Percentiles rank a stretch among this genome's conserved stretches.
phyloP scores from a whole-genome alignment of 371 early-diverging fungal genomes.

The Mitosporidium daphniae region DNA sequence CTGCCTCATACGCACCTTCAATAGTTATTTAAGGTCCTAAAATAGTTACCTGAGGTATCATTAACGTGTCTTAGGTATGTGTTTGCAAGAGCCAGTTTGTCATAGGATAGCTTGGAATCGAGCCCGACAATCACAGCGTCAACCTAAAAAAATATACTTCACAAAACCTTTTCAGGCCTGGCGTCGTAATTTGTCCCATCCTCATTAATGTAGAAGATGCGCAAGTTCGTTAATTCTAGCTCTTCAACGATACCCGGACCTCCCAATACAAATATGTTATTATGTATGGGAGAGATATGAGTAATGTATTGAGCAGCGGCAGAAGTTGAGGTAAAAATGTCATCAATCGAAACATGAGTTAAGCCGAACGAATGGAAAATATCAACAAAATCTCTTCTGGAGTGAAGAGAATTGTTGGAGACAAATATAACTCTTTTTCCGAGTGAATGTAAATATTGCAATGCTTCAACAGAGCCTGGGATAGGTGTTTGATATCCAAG shows the following conservation, averaged over 20 bases:
- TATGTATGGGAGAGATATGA: slow-evolving; percentile 31
- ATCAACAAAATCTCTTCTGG: slow-evolving; percentile 26
- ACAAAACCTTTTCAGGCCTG: too few relatives aligned
- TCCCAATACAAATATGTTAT: slow-evolving; percentile 57
- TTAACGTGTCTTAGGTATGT: slow-evolving; percentile 26
- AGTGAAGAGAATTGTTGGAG: slow-evolving; percentile 71
- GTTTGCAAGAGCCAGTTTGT: slow-evolving; percentile 51
- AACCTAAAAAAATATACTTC: too few relatives aligned
- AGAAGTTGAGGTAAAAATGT: slow-evolving; percentile 66
- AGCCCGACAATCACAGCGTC: slow-evolving; percentile 30
- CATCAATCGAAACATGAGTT: slow-evolving; percentile 10
- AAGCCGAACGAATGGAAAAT: slow-evolving; percentile 9
- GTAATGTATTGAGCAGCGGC: slow-evolving; percentile 62
- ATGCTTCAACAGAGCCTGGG: slow-evolving; percentile 20
- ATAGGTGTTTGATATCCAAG: slow-evolving; percentile 24
- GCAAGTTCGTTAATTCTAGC: slow-evolving; percentile 27
- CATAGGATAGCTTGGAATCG: slow-evolving; percentile 8
- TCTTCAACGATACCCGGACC: slow-evolving; percentile 51
- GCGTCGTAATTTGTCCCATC: neutral
- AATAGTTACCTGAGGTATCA: too few relatives aligned
- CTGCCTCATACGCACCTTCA: too few relatives aligned
- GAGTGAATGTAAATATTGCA: slow-evolving; percentile 15
- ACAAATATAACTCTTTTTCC: slow-evolving; percentile 59
- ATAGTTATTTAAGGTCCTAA: too few relatives aligned
- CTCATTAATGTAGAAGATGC: slow-evolving; percentile 2